Evolutionary conservation across 2,329 filamentous ascomycete genomes (phyloP).

Genomic region (Alternaria alternata): DNA sequence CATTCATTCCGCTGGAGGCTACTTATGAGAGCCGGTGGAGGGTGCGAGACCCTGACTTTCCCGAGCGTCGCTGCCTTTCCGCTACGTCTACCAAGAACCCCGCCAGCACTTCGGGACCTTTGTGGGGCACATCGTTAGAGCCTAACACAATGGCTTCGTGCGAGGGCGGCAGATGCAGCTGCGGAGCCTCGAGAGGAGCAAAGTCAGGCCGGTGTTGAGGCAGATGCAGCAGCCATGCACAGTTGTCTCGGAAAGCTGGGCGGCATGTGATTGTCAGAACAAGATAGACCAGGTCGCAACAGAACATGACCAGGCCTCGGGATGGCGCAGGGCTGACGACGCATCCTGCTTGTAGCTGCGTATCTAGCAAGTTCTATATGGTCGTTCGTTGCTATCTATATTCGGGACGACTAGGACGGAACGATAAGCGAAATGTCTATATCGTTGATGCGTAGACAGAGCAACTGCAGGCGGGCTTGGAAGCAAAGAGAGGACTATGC

Average conservation of each 20-base stretch:
- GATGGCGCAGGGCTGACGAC: not conserved
- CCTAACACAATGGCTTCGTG: not conserved
- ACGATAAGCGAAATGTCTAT: not conserved
- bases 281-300: not conserved
- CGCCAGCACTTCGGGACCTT: slow-evolving; percentile 2
- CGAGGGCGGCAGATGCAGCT: not conserved
- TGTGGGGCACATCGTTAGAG: not conserved
- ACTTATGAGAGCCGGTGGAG: not conserved
- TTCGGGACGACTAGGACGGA: not conserved
- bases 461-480: not conserved
- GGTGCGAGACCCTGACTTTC: not conserved
- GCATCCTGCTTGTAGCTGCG: not conserved
- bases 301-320: not conserved
- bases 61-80: slow-evolving; percentile 12
- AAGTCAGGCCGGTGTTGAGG: not conserved
- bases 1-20: slow-evolving; percentile 12
- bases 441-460: not conserved
- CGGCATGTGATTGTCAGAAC: not conserved
- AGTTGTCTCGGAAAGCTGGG: not conserved
- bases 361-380: not conserved
- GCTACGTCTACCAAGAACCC: slow-evolving; percentile 6
- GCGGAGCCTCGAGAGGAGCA: not conserved
- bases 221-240: not conserved
- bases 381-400: not conserved
- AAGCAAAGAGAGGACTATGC: not conserved